phyloP scores from a whole-genome alignment of 1,284 basidiomycete species.

The Trametes polyzona region DNA sequence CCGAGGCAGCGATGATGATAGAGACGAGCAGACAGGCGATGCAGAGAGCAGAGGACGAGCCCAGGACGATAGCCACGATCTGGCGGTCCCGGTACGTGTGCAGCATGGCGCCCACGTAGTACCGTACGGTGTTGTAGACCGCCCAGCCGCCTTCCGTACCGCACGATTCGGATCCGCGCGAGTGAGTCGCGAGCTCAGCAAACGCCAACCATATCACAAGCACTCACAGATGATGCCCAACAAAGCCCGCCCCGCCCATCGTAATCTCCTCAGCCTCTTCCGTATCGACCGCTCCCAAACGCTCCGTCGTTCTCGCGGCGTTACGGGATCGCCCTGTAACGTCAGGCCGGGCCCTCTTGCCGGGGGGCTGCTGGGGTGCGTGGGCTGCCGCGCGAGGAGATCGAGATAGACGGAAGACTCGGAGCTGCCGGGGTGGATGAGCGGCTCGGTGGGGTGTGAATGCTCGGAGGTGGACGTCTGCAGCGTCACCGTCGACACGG shows the following conservation, averaged over 20 bases:
- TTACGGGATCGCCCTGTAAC: conserved; percentile 46
- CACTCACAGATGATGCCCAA: conserved; percentile 55
- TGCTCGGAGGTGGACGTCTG: conserved; percentile 49
- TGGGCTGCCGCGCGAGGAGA: conserved; percentile 49
- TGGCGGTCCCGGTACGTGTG: conserved; percentile 45
- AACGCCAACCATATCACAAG: background rate
- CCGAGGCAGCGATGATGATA: conserved; percentile 46
- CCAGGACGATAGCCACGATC: conserved; percentile 55
- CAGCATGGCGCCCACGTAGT: conserved; percentile 56
- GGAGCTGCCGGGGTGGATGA: conserved; percentile 42
- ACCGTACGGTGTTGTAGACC: conserved; percentile 62
- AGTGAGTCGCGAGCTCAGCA: background rate
- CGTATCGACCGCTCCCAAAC: conserved; percentile 41
- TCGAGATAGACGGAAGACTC: conserved; percentile 50
- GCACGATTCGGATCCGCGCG: background rate
- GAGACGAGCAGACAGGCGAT: conserved; percentile 56
- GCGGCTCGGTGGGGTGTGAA: conserved; percentile 55
- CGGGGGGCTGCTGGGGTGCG: conserved; percentile 41
- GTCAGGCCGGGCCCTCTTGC: conserved; percentile 36
- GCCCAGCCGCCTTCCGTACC: conserved; percentile 63
- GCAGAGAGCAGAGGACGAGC: conserved; percentile 59
- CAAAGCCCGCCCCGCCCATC: conserved; percentile 42
- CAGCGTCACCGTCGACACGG: conserved; percentile 54
- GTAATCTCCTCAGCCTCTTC: conserved; percentile 47
- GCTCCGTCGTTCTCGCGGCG: conserved; percentile 44